Evolutionary conservation across 495 filamentous ascomycete species (phyloP).

Genomic region (Podospora australis): DNA sequence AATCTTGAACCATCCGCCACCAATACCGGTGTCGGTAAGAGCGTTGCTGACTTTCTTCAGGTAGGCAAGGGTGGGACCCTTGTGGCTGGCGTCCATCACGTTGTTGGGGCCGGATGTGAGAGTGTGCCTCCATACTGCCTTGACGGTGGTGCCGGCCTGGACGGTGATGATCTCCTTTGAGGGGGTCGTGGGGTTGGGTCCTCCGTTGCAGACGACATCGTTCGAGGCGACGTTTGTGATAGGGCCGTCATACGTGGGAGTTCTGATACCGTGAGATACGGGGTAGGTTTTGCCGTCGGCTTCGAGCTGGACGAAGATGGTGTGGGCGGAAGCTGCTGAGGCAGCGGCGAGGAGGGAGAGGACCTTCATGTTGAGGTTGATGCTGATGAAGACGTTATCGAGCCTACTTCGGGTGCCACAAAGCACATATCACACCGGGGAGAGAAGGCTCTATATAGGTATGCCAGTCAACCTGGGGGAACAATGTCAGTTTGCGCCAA

Average conservation of each 20-base stretch:
- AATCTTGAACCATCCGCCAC: constrained; percentile 40
- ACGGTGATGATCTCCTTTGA: constrained; percentile 43
- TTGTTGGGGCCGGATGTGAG: constrained; percentile 38
- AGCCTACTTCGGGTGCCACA: too few relatives aligned
- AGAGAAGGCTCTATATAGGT: background rate
- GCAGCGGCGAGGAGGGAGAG: constrained; percentile 25
- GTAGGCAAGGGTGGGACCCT: constrained; percentile 45
- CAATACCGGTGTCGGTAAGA: constrained; percentile 35
- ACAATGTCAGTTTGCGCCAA: background rate
- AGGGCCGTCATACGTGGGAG: constrained; percentile 40
- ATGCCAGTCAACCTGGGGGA: background rate
- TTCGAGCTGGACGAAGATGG: constrained; percentile 50
- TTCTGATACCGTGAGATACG: constrained; percentile 30
- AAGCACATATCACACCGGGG: too few relatives aligned
- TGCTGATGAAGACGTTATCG: background rate
- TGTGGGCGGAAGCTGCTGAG: constrained; percentile 42
- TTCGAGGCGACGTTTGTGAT: constrained; percentile 46
- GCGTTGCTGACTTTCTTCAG: constrained; percentile 46
- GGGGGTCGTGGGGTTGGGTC: constrained; percentile 45
- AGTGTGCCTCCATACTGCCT: constrained; percentile 46
- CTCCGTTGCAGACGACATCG: constrained; percentile 50
- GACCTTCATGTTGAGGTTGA: constrained; percentile 18
- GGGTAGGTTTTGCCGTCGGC: constrained; percentile 31
- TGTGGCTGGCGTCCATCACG: constrained; percentile 45
- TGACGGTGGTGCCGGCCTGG: constrained; percentile 41